Percentiles rank a stretch among this genome's conserved stretches.
Evolutionary conservation across 345 rosid species (phyloP).

Genomic region (Clausena lansium): DNA sequence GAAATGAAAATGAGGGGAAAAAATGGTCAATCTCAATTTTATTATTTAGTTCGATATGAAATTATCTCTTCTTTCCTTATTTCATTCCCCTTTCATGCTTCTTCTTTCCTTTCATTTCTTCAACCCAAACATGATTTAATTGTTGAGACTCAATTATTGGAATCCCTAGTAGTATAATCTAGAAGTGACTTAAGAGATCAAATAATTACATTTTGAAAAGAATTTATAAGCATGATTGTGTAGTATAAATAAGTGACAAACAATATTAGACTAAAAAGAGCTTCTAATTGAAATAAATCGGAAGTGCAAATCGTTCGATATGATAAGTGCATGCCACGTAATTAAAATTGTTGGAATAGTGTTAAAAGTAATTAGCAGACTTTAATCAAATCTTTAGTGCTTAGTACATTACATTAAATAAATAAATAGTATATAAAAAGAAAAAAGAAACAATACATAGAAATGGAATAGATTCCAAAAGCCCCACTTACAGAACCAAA

Average conservation of each 20-base stretch:
- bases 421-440: background rate
- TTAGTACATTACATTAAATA: background rate
- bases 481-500: conserved; percentile 8
- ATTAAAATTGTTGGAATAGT: background rate
- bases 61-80: no score
- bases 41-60: no score
- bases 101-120: no score
- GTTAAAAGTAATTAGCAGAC: background rate
- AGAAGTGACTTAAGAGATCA: no score
- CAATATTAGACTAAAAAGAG: background rate
- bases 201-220: no score
- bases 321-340: background rate
- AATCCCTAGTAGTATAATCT: no score
- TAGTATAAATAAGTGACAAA: background rate
- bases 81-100: no score
- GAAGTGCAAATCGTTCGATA: background rate
- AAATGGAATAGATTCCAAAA: conserved; percentile 15
- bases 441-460: background rate
- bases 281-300: background rate
- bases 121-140: no score
- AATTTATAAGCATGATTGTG: background rate
- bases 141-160: no score
- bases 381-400: background rate
- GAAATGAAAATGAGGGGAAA: no score
- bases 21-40: no score